These are phyloP conservation scores for Pythium apleroticum DNA, from an alignment of 352 stramenopile genomes.

Conservation along the genomic window DNA sequence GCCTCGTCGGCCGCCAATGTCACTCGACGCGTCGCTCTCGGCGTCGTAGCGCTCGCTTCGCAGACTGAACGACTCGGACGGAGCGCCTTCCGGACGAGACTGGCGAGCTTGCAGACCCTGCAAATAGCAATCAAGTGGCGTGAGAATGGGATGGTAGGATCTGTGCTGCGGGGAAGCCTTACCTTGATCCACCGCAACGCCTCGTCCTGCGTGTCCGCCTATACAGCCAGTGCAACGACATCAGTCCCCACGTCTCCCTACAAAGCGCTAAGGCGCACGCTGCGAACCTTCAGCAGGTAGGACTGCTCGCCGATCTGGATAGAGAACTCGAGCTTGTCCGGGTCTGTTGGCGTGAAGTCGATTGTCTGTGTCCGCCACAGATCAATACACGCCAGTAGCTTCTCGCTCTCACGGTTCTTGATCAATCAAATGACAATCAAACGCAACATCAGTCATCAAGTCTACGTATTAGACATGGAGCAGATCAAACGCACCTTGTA, in stretches of 20 bases:
- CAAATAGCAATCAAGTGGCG: background rate
- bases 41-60: slow-evolving; percentile 80
- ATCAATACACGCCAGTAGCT: slow-evolving; percentile 87
- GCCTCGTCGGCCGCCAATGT: slow-evolving; percentile 54
- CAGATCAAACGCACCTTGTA: slow-evolving; percentile 89
- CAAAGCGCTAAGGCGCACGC: background rate
- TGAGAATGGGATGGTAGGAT: background rate
- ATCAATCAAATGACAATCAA: background rate
- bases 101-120: slow-evolving; percentile 73
- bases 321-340: slow-evolving; percentile 71
- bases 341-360: slow-evolving; percentile 57
- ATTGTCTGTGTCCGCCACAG: slow-evolving; percentile 85
- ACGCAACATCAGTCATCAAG: background rate
- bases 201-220: slow-evolving; percentile 73
- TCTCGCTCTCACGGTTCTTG: slow-evolving; percentile 82
- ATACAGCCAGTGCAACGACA: background rate
- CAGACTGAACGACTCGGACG: slow-evolving; percentile 81
- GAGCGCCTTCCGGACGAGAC: slow-evolving; percentile 63
- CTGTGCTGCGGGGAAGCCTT: background rate
- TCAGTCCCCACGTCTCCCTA: background rate
- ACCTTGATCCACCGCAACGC: slow-evolving; percentile 59
- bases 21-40: slow-evolving; percentile 82
- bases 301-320: slow-evolving; percentile 87
- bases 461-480: background rate
- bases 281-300: slow-evolving; percentile 72